These are phyloP conservation scores for Trichoderma koningii DNA, from an alignment of 2,329 filamentous ascomycete genomes.

Conservation along the genomic window DNA sequence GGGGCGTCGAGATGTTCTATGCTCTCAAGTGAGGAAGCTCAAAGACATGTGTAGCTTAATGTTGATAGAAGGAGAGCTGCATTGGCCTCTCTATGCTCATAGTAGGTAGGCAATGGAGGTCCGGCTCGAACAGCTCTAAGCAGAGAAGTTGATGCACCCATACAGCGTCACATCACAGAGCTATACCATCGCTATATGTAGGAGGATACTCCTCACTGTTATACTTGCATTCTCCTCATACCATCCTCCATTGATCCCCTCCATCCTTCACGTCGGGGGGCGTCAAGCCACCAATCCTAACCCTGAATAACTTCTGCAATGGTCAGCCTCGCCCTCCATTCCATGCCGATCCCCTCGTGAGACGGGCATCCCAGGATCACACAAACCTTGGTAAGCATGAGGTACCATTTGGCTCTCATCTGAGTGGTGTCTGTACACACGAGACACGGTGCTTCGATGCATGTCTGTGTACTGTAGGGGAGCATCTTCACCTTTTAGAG, in stretches of 20 bases:
- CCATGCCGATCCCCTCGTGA: constrained; percentile 18
- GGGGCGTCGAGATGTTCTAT: neutral
- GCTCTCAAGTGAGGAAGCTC: neutral
- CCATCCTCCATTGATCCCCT: constrained; percentile 4
- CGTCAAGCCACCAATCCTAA: constrained; percentile 11
- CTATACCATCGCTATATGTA: neutral
- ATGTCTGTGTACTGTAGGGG: constrained; percentile 19
- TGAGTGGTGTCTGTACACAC: neutral
- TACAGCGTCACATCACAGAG: neutral
- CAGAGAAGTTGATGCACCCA: neutral
- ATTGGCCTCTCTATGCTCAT: neutral
- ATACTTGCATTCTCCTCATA: neutral
- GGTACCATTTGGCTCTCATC: neutral
- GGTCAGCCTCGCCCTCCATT: constrained; percentile 12
- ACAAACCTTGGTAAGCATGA: constrained; percentile 4
- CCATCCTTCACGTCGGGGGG: constrained; percentile 1
- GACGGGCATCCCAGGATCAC: neutral
- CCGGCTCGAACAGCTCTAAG: neutral
- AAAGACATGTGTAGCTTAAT: constrained; percentile 1
- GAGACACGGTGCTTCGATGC: constrained; percentile 4
- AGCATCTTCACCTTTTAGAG: neutral
- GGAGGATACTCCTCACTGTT: constrained; percentile 6
- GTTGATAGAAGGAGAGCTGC: neutral
- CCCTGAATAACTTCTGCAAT: neutral
- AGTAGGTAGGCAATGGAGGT: too few species aligned